Percentiles rank a stretch among this genome's conserved stretches.
Conservation (phyloP, 192 early-diverging fungal genomes). For the Backusella parvicylindrica region DNA sequence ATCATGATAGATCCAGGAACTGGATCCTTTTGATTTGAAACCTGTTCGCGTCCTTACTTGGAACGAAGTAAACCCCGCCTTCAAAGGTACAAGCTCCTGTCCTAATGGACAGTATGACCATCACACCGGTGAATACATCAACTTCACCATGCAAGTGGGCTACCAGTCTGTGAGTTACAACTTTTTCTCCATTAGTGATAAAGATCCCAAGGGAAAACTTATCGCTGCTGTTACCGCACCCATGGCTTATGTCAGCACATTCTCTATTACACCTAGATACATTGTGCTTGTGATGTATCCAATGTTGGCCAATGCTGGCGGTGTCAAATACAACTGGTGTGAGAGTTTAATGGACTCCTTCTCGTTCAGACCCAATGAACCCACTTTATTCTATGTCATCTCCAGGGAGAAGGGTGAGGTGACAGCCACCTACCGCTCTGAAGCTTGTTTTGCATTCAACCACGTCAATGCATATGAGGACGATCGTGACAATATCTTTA, state of each 20-base stretch:
- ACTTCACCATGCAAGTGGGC: slow-evolving; percentile 70
- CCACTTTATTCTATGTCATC: slow-evolving; percentile 70
- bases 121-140: slow-evolving; percentile 69
- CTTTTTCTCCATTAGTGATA: slow-evolving; percentile 60
- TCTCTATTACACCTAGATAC: slow-evolving; percentile 70
- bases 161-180: slow-evolving; percentile 64
- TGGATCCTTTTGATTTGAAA: slow-evolving; percentile 63
- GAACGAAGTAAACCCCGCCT: slow-evolving; percentile 58
- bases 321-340: slow-evolving; percentile 66
- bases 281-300: slow-evolving; percentile 71
- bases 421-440: slow-evolving; percentile 65
- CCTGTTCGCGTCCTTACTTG: slow-evolving; percentile 58
- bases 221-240: slow-evolving; percentile 62
- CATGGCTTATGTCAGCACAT: slow-evolving; percentile 72
- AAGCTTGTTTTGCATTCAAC: slow-evolving; percentile 62
- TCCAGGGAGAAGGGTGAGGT: slow-evolving; percentile 63
- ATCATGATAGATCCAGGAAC: slow-evolving; percentile 51
- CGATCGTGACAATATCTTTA: slow-evolving; percentile 48
- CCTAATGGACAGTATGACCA: slow-evolving; percentile 72
- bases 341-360: slow-evolving; percentile 71
- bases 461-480: slow-evolving; percentile 74
- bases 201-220: slow-evolving; percentile 58
- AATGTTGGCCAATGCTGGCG: slow-evolving; percentile 54
- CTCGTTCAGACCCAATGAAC: slow-evolving; percentile 53
- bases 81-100: slow-evolving; percentile 60